A percentile compares a stretch with the other conserved stretches of the same genome.
phyloP scores from a whole-genome alignment of 192 early-diverging fungal species.

The Phlyctochytrium planicorne region DNA sequence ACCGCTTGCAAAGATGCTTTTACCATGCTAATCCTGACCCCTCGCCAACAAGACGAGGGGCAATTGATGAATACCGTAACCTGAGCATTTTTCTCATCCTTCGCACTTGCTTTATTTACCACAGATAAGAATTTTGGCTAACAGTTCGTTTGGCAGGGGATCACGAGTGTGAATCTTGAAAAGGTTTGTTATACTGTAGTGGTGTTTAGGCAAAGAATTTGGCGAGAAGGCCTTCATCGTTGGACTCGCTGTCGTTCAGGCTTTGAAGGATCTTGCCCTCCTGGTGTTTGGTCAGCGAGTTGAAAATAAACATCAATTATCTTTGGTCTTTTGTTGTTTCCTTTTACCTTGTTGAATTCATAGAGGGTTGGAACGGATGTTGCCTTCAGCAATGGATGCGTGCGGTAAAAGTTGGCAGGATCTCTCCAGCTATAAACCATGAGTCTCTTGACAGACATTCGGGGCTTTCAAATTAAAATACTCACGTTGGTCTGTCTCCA shows the following conservation, averaged over 20 bases:
- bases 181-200: no score
- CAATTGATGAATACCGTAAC: no score
- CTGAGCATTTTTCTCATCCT: no score
- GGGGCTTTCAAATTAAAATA: not conserved
- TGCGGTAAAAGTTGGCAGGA: slow-evolving; percentile 20
- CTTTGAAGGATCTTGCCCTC: slow-evolving; percentile 22
- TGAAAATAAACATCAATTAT: not conserved
- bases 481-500: slow-evolving; percentile 19
- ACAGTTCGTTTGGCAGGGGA: no score
- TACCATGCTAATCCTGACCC: no score
- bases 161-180: no score
- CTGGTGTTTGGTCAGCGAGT: no score
- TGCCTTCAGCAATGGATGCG: slow-evolving; percentile 10
- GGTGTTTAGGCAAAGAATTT: no score
- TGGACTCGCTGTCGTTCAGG: slow-evolving; percentile 16
- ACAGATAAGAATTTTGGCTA: no score
- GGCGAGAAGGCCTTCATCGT: not conserved
- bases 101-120: no score
- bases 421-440: slow-evolving; percentile 2
- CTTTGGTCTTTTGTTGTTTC: not conserved
- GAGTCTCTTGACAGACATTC: not conserved
- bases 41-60: no score
- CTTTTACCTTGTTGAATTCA: slow-evolving; percentile 24
- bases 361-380: slow-evolving; percentile 24
- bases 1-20: no score